Evolutionary conservation across 164 flowering plant genomes (phyloP).

Genomic region (Chimonanthus praecox): DNA sequence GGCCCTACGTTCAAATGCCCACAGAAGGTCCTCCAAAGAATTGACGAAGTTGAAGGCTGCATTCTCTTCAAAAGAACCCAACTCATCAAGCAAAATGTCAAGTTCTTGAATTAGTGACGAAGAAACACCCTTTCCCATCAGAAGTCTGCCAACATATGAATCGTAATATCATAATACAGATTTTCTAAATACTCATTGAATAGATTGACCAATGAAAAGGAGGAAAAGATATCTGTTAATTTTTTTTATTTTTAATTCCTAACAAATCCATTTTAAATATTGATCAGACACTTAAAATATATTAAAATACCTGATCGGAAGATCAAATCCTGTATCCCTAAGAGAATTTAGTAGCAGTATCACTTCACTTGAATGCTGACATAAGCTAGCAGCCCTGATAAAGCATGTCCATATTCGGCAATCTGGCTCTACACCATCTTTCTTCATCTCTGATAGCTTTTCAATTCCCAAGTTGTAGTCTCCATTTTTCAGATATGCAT

Average conservation of each 20-base stretch:
- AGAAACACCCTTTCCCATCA: conserved; percentile 55
- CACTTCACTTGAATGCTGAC: conserved; percentile 49
- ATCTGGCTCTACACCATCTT: conserved; percentile 73
- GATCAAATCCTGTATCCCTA: conserved; percentile 66
- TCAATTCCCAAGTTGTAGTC: conserved; percentile 61
- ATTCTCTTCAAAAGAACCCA: conserved; percentile 63
- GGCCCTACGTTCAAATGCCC: conserved; percentile 95
- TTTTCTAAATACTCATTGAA: neutral
- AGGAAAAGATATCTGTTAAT: too few relatives aligned
- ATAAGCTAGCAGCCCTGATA: conserved; percentile 83
- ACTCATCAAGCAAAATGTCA: conserved; percentile 47
- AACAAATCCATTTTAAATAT: neutral
- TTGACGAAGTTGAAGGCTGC: conserved; percentile 92
- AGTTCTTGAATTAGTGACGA: conserved; percentile 49
- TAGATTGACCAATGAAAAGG: neutral
- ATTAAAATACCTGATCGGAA: conserved; percentile 64
- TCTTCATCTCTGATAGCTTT: conserved; percentile 72
- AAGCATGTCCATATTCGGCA: conserved; percentile 96
- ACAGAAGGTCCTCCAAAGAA: conserved; percentile 77
- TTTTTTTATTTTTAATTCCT: too few relatives aligned
- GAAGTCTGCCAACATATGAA: conserved; percentile 43
- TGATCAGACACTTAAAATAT: neutral
- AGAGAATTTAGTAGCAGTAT: conserved; percentile 57
- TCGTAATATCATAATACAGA: neutral
- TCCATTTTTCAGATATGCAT: conserved; percentile 77